A percentile compares a stretch with the other conserved stretches of the same genome.
These are phyloP conservation scores for Sclerotinia borealis DNA, from an alignment of 2,329 filamentous ascomycete species.

Conservation along the genomic window DNA sequence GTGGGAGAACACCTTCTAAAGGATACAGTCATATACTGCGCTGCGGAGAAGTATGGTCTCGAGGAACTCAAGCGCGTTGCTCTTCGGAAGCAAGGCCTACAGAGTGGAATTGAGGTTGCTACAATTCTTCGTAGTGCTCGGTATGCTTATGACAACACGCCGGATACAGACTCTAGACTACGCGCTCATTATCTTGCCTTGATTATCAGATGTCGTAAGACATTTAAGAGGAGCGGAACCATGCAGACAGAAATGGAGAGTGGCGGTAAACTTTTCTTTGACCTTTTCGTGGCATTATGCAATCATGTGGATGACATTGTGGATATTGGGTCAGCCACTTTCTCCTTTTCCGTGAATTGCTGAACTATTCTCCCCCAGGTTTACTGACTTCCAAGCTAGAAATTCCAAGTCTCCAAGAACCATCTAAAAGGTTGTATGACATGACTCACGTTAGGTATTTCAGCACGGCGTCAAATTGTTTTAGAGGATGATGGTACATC, in stretches of 20 bases:
- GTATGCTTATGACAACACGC: constrained; percentile 93
- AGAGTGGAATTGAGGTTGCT: constrained; percentile 84
- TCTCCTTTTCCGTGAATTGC: constrained; percentile 11
- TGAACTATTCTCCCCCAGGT: constrained; percentile 20
- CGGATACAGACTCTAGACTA: constrained; percentile 84
- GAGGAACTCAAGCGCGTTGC: constrained; percentile 88
- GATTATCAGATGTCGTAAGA: constrained; percentile 95
- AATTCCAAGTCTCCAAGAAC: constrained; percentile 47
- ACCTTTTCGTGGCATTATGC: constrained; percentile 96
- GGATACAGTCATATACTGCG: constrained; percentile 92
- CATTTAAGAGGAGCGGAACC: constrained; percentile 95
- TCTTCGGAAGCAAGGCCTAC: constrained; percentile 86
- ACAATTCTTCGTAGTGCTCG: constrained; percentile 88
- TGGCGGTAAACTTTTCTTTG: constrained; percentile 90
- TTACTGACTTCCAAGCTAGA: constrained; percentile 32
- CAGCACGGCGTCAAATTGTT: constrained; percentile 30
- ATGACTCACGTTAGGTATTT: constrained; percentile 25
- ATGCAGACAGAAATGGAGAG: constrained; percentile 99
- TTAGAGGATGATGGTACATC: constrained; percentile 32
- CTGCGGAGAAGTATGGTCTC: constrained; percentile 83
- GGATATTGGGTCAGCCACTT: constrained; percentile 54
- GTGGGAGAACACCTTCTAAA: constrained; percentile 73
- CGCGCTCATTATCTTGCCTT: constrained; percentile 96
- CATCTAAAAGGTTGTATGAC: constrained; percentile 39
- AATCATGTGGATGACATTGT: constrained; percentile 96